Evolutionary conservation across 2,329 filamentous ascomycete genomes (phyloP).

Genomic region (Alternaria hordeiaustralica): DNA sequence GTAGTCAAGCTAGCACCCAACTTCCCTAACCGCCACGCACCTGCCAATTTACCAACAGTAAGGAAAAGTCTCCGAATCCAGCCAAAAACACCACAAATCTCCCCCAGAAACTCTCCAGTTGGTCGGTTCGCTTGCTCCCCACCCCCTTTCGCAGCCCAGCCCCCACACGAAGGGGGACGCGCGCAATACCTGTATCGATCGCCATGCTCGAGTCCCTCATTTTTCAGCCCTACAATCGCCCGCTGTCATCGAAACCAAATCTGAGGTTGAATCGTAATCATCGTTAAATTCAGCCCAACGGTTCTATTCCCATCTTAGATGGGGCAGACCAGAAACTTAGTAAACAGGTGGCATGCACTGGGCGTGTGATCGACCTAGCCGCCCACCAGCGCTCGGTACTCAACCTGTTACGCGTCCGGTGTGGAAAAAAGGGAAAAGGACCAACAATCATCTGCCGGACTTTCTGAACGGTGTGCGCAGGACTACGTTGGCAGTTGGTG

Average conservation of each 20-base stretch:
- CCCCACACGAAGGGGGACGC: background rate
- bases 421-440: background rate
- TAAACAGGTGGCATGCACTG: background rate
- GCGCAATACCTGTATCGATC: background rate
- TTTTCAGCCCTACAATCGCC: background rate
- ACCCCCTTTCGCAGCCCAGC: background rate
- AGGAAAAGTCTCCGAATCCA: background rate
- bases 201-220: background rate
- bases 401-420: background rate
- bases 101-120: background rate
- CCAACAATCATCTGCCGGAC: background rate
- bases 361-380: background rate
- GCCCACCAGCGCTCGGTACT: background rate
- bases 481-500: background rate
- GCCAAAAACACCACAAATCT: background rate
- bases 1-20: background rate
- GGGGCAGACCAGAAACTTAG: background rate
- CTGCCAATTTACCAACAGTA: background rate
- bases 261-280: background rate
- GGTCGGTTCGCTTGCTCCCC: background rate
- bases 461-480: background rate
- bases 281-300: background rate
- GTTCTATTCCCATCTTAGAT: background rate
- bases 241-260: background rate
- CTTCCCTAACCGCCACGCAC: background rate